Percentiles rank a stretch among this genome's conserved stretches.
phyloP scores from a whole-genome alignment of 2,329 filamentous ascomycete genomes.

The Claviceps paspali region DNA sequence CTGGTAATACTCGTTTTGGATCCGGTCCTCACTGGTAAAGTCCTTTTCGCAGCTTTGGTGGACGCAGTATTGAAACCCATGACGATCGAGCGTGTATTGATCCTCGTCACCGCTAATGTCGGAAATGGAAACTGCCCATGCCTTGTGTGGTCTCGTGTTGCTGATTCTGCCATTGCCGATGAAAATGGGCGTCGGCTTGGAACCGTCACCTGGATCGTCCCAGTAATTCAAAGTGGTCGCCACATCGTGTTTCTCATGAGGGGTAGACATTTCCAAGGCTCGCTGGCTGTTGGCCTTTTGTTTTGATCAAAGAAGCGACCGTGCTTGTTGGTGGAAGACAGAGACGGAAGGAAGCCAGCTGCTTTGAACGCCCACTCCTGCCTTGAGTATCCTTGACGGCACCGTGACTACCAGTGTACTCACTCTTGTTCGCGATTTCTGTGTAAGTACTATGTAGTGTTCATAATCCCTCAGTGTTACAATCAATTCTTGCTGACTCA shows the following conservation, averaged over 20 bases:
- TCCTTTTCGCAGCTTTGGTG: slow-evolving; percentile 16
- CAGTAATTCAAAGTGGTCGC: slow-evolving; percentile 24
- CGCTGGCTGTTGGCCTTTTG: too few relatives aligned
- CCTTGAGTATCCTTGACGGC: too few relatives aligned
- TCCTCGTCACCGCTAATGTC: slow-evolving; percentile 26
- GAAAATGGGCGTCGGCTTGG: slow-evolving; percentile 22
- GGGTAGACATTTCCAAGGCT: too few relatives aligned
- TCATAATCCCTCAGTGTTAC: too few relatives aligned
- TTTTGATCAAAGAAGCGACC: too few relatives aligned
- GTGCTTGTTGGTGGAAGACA: too few relatives aligned
- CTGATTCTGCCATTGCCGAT: slow-evolving; percentile 13
- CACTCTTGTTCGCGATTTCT: too few relatives aligned
- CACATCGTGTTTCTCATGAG: slow-evolving; percentile 16
- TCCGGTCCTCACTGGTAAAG: slow-evolving; percentile 38
- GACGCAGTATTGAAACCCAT: slow-evolving; percentile 25
- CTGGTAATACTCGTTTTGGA: slow-evolving; percentile 52
- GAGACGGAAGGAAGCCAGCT: too few relatives aligned
- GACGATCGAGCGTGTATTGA: slow-evolving; percentile 23
- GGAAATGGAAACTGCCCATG: slow-evolving; percentile 28
- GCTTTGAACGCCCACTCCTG: too few relatives aligned
- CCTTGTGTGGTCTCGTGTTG: slow-evolving; percentile 16
- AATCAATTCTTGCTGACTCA: not conserved
- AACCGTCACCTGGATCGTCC: slow-evolving; percentile 26
- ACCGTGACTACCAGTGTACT: too few relatives aligned
- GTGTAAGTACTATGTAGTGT: too few relatives aligned